Base-by-base conservation (phyloP, 176 grass and related monocot species). In the Carex myosuroides region DNA sequence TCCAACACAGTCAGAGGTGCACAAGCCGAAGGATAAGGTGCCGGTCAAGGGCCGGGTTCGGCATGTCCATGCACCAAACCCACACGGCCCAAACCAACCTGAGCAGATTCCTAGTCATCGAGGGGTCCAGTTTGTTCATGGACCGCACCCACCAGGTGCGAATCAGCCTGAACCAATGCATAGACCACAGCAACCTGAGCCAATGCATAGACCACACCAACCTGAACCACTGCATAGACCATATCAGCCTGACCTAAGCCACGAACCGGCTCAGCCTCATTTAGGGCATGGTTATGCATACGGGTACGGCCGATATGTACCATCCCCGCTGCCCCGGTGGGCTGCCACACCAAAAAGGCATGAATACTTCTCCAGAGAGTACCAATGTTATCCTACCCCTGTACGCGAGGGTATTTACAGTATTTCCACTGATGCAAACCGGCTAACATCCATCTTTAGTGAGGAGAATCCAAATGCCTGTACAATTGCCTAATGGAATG, bases 381-480 rank as follows among this genome's bases (percentile, higher is more conserved):
- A 99, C 83, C 83, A 85, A 54, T 89, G 83, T 87, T 99, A 99
- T 83, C 93, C 96, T 30, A 99, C 96, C 56, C 96, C 96, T 14
- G 93, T 99, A 21, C 88, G 96, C 16, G 96, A 95, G 83, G 96
- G 91, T 16, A 99, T 99, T 88, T 99, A 99, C 93, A 84, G 89
- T 42, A 89, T 99, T 53, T 93, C 96, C 85, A 94, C 96, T 10
- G 96, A 99, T 65, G 90, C 89, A 48, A 95, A 99, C 86, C 73
- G 96, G 41, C 84, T 99, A 21, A 95, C 93, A 67, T 92, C 91
- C 69, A 99, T 99, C 87, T 99, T 99, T 87, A 99, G 96, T 82
- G 91, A 99, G 89, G 96, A 99, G 90, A 99, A 99, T 76, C 96
- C 96, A 12, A 95, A 99, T 88, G 93, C 96, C 33, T 99, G 96